phyloP scores from a whole-genome alignment of 768 basidiomycete species.

The Mrakia blollopis region DNA sequence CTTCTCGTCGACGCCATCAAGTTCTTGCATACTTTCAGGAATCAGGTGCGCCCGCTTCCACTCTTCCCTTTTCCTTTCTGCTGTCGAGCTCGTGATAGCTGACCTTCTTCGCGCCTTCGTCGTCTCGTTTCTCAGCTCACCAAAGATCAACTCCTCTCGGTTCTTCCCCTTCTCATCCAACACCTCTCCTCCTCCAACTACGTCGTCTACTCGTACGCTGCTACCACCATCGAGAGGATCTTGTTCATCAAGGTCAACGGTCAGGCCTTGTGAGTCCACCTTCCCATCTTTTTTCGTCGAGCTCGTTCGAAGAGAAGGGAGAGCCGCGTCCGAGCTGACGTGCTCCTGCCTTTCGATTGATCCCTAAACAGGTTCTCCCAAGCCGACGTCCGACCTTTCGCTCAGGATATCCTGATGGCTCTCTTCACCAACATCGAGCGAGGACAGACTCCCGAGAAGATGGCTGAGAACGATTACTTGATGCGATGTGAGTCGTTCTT shows the following conservation, averaged over 20 bases:
- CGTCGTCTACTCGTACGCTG: conserved; percentile 92
- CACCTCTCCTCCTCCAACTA: conserved; percentile 80
- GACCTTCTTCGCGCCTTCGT: not conserved
- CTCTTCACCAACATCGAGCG: conserved; percentile 74
- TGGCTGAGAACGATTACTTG: conserved; percentile 93
- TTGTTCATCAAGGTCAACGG: conserved; percentile 79
- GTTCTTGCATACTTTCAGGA: conserved; percentile 90
- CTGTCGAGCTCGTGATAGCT: not conserved
- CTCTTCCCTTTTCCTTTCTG: not conserved
- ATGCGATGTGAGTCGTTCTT: conserved; percentile 74
- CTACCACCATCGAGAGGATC: conserved; percentile 94
- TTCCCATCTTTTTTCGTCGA: not conserved
- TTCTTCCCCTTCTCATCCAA: conserved; percentile 75
- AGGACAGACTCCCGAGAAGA: conserved; percentile 76
- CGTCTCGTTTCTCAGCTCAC: conserved; percentile 58
- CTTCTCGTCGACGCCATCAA: conserved; percentile 94
- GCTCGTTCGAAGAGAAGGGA: not conserved
- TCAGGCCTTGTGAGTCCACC: conserved; percentile 60
- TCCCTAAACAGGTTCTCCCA: conserved; percentile 67
- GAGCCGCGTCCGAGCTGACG: not conserved
- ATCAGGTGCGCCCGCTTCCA: conserved; percentile 58
- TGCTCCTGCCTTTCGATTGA: not conserved
- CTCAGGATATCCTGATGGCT: conserved; percentile 60
- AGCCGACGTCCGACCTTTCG: conserved; percentile 77
- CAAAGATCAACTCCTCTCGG: conserved; percentile 85